Evolutionary conservation across 495 filamentous ascomycete species (phyloP).

Genomic region (Tuber magnatum): DNA sequence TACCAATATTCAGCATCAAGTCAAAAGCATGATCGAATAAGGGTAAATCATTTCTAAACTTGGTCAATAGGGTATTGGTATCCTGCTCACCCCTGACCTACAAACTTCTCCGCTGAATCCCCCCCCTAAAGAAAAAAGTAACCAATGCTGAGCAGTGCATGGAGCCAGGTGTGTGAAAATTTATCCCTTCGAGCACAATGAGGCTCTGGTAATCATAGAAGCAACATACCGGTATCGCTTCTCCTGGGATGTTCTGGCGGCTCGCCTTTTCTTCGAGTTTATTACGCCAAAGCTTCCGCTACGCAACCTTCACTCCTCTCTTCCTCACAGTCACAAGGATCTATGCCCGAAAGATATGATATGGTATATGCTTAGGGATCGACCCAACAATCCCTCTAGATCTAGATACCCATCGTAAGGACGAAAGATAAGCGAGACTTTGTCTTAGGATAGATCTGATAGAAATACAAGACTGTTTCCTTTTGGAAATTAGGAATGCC

Average conservation of each 20-base stretch:
- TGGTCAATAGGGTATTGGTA: background rate
- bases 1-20: background rate
- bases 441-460: background rate
- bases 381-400: background rate
- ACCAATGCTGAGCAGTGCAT: background rate
- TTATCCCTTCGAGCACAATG: background rate
- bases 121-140: background rate
- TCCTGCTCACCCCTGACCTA: background rate
- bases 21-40: background rate
- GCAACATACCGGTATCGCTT: background rate
- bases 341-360: background rate
- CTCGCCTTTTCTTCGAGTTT: background rate
- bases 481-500: background rate
- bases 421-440: background rate
- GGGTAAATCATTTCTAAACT: background rate
- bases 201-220: background rate
- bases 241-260: background rate
- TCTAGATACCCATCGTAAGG: background rate
- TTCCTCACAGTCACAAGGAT: background rate
- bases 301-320: background rate
- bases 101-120: background rate
- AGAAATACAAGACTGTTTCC: background rate
- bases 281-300: background rate
- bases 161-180: background rate
- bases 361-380: background rate